Base-by-base conservation (phyloP, 352 stramenopile genomes). In the Albugo candida region DNA sequence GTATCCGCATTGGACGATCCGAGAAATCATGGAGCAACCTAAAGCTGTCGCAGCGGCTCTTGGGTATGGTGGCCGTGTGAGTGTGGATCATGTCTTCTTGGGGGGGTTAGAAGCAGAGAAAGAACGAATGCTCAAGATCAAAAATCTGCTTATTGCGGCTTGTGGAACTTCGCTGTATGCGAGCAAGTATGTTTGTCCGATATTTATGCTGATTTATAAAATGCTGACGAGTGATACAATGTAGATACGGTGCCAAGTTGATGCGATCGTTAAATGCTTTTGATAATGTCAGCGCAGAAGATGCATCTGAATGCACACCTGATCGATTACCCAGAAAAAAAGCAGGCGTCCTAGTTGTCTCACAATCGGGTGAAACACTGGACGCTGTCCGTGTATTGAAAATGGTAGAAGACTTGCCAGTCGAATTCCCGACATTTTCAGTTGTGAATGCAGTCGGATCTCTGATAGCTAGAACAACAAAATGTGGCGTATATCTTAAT, bases 361-460 rank as follows among this genome's bases (percentile, higher is more conserved):
- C 86, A 37, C 95, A 99, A 64, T 96, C 79, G 19, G 95, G 95
- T 10, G 95, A 99, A 65, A 99, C 95, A 4, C 94, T 95, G 54
- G 95, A 99, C 63, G 94, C 97, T 12, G 81, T 92, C 36, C 89
- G 93, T 45, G 91, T 93, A 38, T 69, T 98, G 16, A 92, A 94
- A 55, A 74, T 78, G 2, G 75, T 94, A 1, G 70, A 91, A 45
- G 78, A 84, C 36, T 52, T 70, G 42, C 61, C 70, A 16, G 41
- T 64, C 13, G 78, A 85, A 47, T 63, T 87, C 13, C 78, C 74
- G 11, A 83, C 67, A 35, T 81, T 99, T 52, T 96, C 80, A 43
- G 83, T 99, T 17, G 93, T 98, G 13, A 99, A 99, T 68, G 65
- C 91, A 13, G 94, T 99, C 17, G 94, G 94, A 19, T 97, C 86